Evolutionary conservation across 305 asterid species (phyloP), one percentile per base, ranked within the genome.

Genomic region (Solanum hybrid): DNA sequence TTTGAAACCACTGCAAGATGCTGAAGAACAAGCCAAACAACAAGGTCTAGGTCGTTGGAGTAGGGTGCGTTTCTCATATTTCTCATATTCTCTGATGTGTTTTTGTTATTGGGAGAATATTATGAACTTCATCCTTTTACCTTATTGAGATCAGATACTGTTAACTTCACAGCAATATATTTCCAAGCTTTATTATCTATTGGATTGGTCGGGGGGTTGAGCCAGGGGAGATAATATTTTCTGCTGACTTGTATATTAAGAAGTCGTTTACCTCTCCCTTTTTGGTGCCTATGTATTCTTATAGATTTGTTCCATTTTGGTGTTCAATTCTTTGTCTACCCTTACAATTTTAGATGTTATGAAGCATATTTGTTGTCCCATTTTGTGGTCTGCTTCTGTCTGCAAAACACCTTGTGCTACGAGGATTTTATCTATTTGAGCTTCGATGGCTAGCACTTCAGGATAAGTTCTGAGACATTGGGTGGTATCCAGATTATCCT

Each of bases 1-100:
- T 91, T 93, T 97, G 75, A 91, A 95, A 38, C 98, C 96, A 79
- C 92, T 98, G 92, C 95, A 94, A 73, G 97, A 93, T 41, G 96
- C 93, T 57, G 99, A 98, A 92, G 99, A 97, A 86, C 96, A 93
- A 93, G 99, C 99, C 91, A 96, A 95, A 92, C 93, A 94, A 90
- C 97, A 96, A 93, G 99, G 99, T 88, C 93, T 95, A n/a, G 99
- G 99, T 81, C 98, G 97, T 78, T 98, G 99, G 99, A 95, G 92
- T 94, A 94, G 95, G 97, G 99, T 98, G 78, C 14, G 96, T 92
- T 72, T 83, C 87, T 85, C 88, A 51, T 51, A 15, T 31, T 20
- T 82, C 87, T 85, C 88, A 57, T 57, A 17, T 32, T 20, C 32
- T 85, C 77, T 85, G 73, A 31, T 31, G 12, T 31, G 88, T 85